Evolutionary conservation across 805 yeast genomes (phyloP), one percentile per base, ranked within the genome.

Genomic region (Kazachstania bromeliacearum): DNA sequence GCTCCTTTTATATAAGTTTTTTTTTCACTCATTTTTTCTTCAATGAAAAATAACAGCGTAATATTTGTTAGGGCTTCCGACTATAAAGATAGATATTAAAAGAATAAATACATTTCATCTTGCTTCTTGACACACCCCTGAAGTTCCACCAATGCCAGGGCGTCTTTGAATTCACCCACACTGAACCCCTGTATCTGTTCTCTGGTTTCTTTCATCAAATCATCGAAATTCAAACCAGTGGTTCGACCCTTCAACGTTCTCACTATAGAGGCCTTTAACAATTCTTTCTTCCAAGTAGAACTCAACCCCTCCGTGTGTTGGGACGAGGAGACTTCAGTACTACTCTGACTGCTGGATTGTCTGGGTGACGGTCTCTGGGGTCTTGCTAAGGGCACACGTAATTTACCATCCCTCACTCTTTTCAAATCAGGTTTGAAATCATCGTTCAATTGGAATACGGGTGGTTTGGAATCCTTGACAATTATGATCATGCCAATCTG

Each of bases 121-220:
- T 7, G 32, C 28, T 18, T 22, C 13, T 14, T 24, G 33, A 38
- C 22, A 26, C 31, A 38, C 22, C 24, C 24, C 18, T 48, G 52
- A 1, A 28, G 13, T 3, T 44, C 29, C 4, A 34, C 17, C 14
- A 36, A 40, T 3, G 43, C 21, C 14, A 57, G 31, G 4, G 60
- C 59, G n/a, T 52, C 56, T 29, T 45, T 53, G 35, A 55, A 54
- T 18, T 57, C 62, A 14, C 62, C 61, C 2, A 53, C 38, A 41
- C 61, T 57, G 28, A 47, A 38, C 1, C 59, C 61, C 7, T 33
- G 35, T 4, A 45, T 27, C 24, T 48, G 50, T 3, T 32, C 14
- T 9, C 41, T 36, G 5, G 49, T 48, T 13, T 30, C 27, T 2
- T 39, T 36, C 5, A 39, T 27, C 13, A 55, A 33, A 7, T 31